A percentile compares a stretch with the other conserved stretches of the same genome.
phyloP scores from a whole-genome alignment of 2,329 filamentous ascomycete genomes.

The Ascosphaera aggregata region DNA sequence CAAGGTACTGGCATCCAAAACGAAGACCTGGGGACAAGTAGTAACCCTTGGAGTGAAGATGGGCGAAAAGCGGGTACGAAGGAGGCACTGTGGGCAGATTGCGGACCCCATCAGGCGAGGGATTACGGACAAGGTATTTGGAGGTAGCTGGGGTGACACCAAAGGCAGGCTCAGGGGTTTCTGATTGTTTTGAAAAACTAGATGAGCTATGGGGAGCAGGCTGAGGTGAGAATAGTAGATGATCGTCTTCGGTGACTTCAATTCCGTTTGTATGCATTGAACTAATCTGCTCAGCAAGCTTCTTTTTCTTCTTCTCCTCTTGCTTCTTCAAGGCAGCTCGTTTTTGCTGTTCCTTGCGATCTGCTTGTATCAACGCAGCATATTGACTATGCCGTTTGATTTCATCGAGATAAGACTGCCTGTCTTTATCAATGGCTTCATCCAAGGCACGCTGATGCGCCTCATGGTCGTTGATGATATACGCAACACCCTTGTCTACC shows the following conservation, averaged over 20 bases:
- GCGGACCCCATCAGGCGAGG: slow-evolving; percentile 9
- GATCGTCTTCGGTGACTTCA: slow-evolving; percentile 3
- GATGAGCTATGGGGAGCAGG: slow-evolving; percentile 2
- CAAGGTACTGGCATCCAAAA: slow-evolving; percentile 84
- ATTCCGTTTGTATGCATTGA: slow-evolving; percentile 5
- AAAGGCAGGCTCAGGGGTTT: slow-evolving; percentile 8
- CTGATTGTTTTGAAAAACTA: slow-evolving; percentile 3
- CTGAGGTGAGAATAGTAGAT: slow-evolving; percentile 4
- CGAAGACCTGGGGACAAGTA: slow-evolving; percentile 80
- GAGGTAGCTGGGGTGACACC: slow-evolving; percentile 28
- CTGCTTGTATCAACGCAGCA: slow-evolving; percentile 22
- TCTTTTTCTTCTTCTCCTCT: slow-evolving; percentile 23
- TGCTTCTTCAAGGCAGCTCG: slow-evolving; percentile 27
- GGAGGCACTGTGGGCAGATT: slow-evolving; percentile 16
- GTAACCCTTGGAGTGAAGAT: slow-evolving; percentile 57
- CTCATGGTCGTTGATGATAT: slow-evolving; percentile 55
- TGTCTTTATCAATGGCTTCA: slow-evolving; percentile 32
- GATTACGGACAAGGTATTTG: slow-evolving; percentile 19
- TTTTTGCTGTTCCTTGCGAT: slow-evolving; percentile 26
- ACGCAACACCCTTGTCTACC: slow-evolving; percentile 51
- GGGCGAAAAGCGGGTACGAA: slow-evolving; percentile 54
- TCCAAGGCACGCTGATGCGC: slow-evolving; percentile 44
- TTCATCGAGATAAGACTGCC: slow-evolving; percentile 35
- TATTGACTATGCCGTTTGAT: slow-evolving; percentile 31
- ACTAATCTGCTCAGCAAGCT: slow-evolving; percentile 8